phyloP scores from a whole-genome alignment of 345 rosid genomes.

The Syzygium aromaticum region DNA sequence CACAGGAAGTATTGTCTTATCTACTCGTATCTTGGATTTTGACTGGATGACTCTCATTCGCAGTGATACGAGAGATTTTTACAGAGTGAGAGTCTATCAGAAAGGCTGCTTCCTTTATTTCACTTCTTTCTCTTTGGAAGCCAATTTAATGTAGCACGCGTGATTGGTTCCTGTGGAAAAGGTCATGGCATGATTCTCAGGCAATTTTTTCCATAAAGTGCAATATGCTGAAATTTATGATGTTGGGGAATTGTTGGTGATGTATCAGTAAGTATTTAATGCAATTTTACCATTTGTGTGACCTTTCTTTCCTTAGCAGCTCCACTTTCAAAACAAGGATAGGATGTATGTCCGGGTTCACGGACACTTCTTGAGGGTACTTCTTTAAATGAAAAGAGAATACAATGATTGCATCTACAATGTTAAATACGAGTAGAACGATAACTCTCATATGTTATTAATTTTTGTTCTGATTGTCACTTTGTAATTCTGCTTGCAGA shows the following conservation, averaged over 20 bases:
- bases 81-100: no score
- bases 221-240: background rate
- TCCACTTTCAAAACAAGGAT: background rate
- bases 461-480: background rate
- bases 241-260: background rate
- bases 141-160: background rate
- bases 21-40: no score
- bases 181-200: background rate
- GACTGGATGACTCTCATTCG: no score
- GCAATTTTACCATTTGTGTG: background rate
- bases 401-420: background rate
- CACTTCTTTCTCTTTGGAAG: background rate
- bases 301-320: background rate
- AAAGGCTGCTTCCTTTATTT: background rate
- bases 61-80: no score
- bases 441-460: no score
- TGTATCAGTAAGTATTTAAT: background rate
- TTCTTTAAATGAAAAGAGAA: conserved; percentile 4
- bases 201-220: background rate
- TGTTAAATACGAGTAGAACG: no score
- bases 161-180: background rate
- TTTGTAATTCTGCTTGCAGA: background rate
- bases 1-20: background rate
- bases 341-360: conserved; percentile 60
- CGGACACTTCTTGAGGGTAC: conserved; percentile 45